These are phyloP conservation scores for Phylloboletellus chloephorus DNA, from an alignment of 1,284 basidiomycete species.

Conservation along the genomic window DNA sequence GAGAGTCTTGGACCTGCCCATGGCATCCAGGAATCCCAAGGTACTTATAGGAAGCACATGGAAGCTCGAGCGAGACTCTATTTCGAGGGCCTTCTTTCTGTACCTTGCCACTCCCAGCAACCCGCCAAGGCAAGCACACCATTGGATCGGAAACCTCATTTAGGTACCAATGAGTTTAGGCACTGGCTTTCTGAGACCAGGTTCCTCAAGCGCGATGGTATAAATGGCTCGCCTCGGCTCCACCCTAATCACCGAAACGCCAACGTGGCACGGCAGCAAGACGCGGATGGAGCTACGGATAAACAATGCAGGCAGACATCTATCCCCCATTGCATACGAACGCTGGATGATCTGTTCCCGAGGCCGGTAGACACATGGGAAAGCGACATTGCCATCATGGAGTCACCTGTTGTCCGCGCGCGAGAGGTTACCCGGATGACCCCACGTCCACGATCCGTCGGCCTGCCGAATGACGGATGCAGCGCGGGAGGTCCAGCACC, in stretches of 20 bases:
- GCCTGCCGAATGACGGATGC: slow-evolving; percentile 6
- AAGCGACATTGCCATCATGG: slow-evolving; percentile 10
- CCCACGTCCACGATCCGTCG: slow-evolving; percentile 10
- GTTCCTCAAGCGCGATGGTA: slow-evolving; percentile 20
- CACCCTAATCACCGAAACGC: slow-evolving; percentile 14
- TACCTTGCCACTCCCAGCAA: slow-evolving; percentile 11
- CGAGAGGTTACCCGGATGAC: slow-evolving; percentile 9
- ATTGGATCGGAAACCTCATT: slow-evolving; percentile 14
- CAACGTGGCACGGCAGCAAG: slow-evolving; percentile 12
- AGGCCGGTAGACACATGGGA: slow-evolving; percentile 4
- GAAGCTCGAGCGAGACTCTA: slow-evolving; percentile 42
- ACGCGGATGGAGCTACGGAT: slow-evolving; percentile 4
- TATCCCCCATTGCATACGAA: slow-evolving; percentile 9
- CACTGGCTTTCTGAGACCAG: slow-evolving; percentile 31
- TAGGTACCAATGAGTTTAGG: slow-evolving; percentile 27
- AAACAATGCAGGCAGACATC: slow-evolving; percentile 9
- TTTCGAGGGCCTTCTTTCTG: slow-evolving; percentile 36
- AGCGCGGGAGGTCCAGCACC: slow-evolving; percentile 13
- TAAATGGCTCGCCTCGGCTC: slow-evolving; percentile 13
- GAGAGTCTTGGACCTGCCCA: slow-evolving; percentile 41
- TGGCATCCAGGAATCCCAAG: slow-evolving; percentile 48
- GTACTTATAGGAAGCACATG: slow-evolving; percentile 52
- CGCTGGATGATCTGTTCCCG: slow-evolving; percentile 29
- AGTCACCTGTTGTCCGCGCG: slow-evolving; percentile 26
- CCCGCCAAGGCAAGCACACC: slow-evolving; percentile 5